phyloP scores from a whole-genome alignment of 2,329 filamentous ascomycete species.

The Ceratocystis eucalypticola region DNA sequence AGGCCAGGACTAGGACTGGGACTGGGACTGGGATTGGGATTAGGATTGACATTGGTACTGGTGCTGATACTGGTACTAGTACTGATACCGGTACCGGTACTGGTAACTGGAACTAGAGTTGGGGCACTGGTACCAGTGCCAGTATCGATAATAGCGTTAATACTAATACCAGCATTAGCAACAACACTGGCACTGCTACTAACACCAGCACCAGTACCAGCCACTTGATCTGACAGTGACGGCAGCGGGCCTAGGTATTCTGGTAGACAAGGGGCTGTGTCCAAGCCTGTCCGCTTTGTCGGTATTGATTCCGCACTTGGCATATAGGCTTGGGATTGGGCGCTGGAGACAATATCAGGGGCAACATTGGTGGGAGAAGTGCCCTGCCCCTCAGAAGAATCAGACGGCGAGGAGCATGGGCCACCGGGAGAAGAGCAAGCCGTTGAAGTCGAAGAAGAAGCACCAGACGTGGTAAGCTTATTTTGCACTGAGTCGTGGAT shows the following conservation, averaged over 20 bases:
- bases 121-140: neutral
- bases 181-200: too few species aligned
- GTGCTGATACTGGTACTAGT: too few species aligned
- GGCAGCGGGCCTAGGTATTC: neutral
- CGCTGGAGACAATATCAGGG: neutral
- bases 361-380: neutral
- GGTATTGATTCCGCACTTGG: neutral
- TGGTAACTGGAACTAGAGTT: too few species aligned
- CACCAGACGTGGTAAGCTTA: neutral
- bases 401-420: neutral
- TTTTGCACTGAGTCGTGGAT: slow-evolving; percentile 7
- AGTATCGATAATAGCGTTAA: neutral
- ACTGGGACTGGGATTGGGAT: too few species aligned
- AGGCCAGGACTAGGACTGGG: too few species aligned
- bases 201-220: neutral
- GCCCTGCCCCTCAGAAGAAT: neutral
- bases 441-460: neutral
- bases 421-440: neutral
- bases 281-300: neutral
- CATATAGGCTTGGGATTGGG: neutral
- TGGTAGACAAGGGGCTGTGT: neutral
- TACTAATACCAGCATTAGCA: too few species aligned
- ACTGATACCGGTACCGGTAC: too few species aligned
- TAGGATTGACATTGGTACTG: too few species aligned
- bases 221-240: neutral